Conservation (phyloP, 768 basidiomycete species). For the Lenzites betulinus region DNA sequence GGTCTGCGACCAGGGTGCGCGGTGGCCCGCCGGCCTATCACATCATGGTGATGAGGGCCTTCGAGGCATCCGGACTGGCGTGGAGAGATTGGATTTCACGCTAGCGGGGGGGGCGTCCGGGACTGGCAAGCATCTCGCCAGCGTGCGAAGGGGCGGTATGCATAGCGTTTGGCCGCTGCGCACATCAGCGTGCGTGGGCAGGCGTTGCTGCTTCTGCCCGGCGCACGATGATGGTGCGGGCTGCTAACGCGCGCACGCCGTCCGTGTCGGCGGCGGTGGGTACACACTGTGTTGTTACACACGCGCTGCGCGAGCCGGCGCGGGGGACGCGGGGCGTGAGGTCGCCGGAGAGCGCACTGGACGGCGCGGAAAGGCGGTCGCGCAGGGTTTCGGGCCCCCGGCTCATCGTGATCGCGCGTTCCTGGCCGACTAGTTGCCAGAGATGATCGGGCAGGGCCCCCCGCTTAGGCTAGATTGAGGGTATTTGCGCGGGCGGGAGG, state of each 20-base stretch:
- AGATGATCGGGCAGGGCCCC: constrained; percentile 20
- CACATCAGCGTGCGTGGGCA: not conserved
- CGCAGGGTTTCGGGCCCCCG: constrained; percentile 17
- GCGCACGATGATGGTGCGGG: not conserved
- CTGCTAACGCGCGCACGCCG: no score
- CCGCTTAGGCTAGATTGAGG: constrained; percentile 28
- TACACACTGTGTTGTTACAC: no score
- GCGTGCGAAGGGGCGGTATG: not conserved
- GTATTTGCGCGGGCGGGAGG: constrained; percentile 16
- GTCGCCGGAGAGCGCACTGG: no score
- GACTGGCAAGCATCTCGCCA: constrained; percentile 1
- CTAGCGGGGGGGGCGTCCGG: constrained; percentile 2
- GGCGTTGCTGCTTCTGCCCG: not conserved
- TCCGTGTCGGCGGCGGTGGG: no score
- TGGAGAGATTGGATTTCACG: constrained; percentile 11
- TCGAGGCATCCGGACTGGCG: constrained; percentile 10
- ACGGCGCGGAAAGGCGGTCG: no score
- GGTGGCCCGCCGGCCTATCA: not conserved
- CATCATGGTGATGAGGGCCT: constrained; percentile 11
- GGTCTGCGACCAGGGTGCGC: not conserved
- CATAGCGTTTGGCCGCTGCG: constrained; percentile 2
- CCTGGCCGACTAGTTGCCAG: constrained; percentile 19
- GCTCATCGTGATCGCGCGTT: constrained; percentile 25
- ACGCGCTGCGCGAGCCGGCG: no score
- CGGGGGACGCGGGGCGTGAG: no score